These are phyloP conservation scores for Penicillium sp. DNA, from an alignment of 2,329 filamentous ascomycete species.

Conservation along the genomic window DNA sequence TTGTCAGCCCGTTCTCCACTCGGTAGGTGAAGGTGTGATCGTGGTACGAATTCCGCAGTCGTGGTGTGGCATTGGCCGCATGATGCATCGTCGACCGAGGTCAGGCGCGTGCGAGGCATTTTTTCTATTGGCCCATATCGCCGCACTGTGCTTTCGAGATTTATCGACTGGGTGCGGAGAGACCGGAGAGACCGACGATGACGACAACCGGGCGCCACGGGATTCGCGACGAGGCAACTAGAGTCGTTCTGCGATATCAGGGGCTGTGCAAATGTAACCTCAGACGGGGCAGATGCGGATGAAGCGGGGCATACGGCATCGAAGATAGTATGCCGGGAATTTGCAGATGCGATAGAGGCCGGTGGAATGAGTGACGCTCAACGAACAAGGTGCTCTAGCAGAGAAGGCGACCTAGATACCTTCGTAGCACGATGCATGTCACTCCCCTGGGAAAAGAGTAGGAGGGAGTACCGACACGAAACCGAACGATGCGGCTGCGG, in stretches of 20 bases:
- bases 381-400: background rate
- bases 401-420: background rate
- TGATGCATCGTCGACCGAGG: too few species aligned
- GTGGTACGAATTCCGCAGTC: background rate
- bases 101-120: too few species aligned
- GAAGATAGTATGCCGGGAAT: background rate
- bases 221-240: too few species aligned
- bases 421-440: too few species aligned
- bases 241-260: too few species aligned
- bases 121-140: too few species aligned
- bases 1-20: background rate
- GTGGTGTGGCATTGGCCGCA: background rate
- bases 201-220: background rate
- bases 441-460: too few species aligned
- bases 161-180: background rate
- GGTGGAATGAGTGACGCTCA: background rate
- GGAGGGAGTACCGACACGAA: too few species aligned
- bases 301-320: too few species aligned
- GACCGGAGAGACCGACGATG: background rate
- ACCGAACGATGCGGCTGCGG: too few species aligned
- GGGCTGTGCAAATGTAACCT: too few species aligned
- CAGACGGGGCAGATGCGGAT: too few species aligned
- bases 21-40: background rate
- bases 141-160: background rate
- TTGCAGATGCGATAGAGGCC: background rate